Base-by-base conservation (phyloP, 768 basidiomycete species). In the Xanthoconium stramineum region DNA sequence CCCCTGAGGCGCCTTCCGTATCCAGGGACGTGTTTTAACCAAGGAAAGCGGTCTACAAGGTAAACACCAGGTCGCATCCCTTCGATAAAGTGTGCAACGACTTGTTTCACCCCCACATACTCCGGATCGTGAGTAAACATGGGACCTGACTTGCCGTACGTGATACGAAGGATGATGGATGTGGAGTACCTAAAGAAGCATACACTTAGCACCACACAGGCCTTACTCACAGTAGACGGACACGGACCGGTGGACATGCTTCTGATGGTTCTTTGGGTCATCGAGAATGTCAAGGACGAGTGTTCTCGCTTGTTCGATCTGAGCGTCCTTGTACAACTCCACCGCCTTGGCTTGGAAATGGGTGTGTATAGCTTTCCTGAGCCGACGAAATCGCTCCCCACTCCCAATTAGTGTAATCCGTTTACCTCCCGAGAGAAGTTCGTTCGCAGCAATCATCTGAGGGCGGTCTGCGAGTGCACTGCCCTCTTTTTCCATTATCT, bases 401-500 rank as follows among this genome's bases (percentile, higher is more conserved):
- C 74, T 74, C 0, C 77, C 74, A 2, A 77, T 77, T 2, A 83
- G 66, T 17, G 82, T 56, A 8, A 81, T 71, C 28, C 83, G 69
- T 76, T 83, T 83, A 0, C 80, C 80, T 6, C 82, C 80, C 0
- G 78, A 81, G 0, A 85, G 71, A 0, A 80, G 77, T 51, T 84
- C 80, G 2, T 78, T 77, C 0, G 81, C 83, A 0, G 84, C 76
- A 39, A 85, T 80, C 52, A 73, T 77, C 0, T 61, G 59, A 17
- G 83, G 83, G 35, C 83, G 70, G 62, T 84, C 84, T 0, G 71
- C 77, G 12, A 80, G 71, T 1, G 73, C 64, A 0, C 78, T 76
- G 1, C 83, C 83, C 61, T 83, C 82, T 47, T 80, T 80, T 66
- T 85, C 84, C 82, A 85, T 80, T 47, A 85, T 79, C 9, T 84